Base-by-base conservation (phyloP, 2,329 filamentous ascomycete genomes). In the Penicillium hesseltinei region DNA sequence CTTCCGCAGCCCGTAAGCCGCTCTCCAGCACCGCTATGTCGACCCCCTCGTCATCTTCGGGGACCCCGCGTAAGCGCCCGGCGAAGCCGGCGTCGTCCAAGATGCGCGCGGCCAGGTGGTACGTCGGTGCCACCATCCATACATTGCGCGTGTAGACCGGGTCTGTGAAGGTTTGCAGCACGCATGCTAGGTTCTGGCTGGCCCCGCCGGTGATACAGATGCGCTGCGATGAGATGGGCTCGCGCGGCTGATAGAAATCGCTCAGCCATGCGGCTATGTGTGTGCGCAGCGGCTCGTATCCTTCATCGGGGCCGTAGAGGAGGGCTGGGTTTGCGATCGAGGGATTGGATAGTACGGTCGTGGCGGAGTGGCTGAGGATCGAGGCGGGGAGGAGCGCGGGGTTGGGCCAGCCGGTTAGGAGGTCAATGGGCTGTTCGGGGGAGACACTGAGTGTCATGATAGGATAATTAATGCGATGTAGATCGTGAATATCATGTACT, bases 131-230 rank as follows among this genome's bases (percentile, higher is more conserved):
- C 2, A 92, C 85, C 74, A 92, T 83, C 89, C 90, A 96, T 10
- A 96, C 80, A 63, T 85, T 85, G 45, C 83, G 80, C 1, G 92
- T 96, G 68, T 87, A 88, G 2, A 80, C 74, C 1, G 90, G 89
- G 71, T 96, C 92, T 0, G 91, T 89, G 69, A 89, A 96, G 31
- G 89, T 89, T 72, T 89, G 85, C 49, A 96, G 77, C 4, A 96
- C 77, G 67, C 86, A 89, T 0, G 89, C 91, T 2, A 96, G 73
- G 69, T 88, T 92, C 79, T 96, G 92, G 63, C 86, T 90, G 3
- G 92, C 92, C 17, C 92, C 92, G 44, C 92, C 91, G 0, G 90
- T 90, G 70, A 96, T 88, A 69, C 87, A 89, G 53, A 96, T 88
- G 33, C 90, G 82, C 3, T 84, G 80, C 4, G 81, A 68, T 15